Evolutionary conservation across 148 eudicot species (phyloP), one percentile per base, ranked within the genome.

Genomic region (Arbutus unedo): DNA sequence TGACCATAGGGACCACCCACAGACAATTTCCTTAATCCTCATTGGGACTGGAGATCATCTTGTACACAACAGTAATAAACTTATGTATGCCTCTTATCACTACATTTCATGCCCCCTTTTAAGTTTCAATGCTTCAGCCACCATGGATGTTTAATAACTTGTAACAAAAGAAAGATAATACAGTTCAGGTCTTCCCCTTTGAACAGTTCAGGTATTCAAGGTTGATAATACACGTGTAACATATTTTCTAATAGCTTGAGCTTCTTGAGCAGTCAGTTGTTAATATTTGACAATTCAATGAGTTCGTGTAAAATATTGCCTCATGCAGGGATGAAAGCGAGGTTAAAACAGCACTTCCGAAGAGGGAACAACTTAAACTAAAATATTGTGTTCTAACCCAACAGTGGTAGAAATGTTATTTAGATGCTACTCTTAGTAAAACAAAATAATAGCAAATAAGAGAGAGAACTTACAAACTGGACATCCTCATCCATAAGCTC

Each of bases 401-500:
- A 41, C 49, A 9, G 15, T 21, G 16, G 41, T 41, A 57, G 6
- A 60, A 3, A 11, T 57, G 81, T 7, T 57, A 53, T 43, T 78
- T 78, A 41, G 68, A 78, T 1, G 48, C 57, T 43, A 8, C 19
- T 38, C 64, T 78, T 66, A 13, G 15, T 9, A 11, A 3, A 16
- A 9, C 23, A 60, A 79, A 5, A 60, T 43, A 75, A 21, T 38
- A 76, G 31, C 16, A 16, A 59, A 43, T 60, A 38, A 77, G 85
- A 45, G 41, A 75, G 45, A 74, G n/a, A 49, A 91, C 99, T 90
- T 92, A 96, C 99, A 80, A 96, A 88, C 88, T 96, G 99, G 78
- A 96, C 90, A 86, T 96, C 98, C 41, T 96, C 93, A 75, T 85
- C 90, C 91, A 94, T 68, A 11, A 95, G 91, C 83, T 92, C 94